A percentile compares a stretch with the other conserved stretches of the same genome.
These are phyloP conservation scores for Lasiodiplodia sp. DNA, from an alignment of 2,329 filamentous ascomycete species.

Conservation along the genomic window DNA sequence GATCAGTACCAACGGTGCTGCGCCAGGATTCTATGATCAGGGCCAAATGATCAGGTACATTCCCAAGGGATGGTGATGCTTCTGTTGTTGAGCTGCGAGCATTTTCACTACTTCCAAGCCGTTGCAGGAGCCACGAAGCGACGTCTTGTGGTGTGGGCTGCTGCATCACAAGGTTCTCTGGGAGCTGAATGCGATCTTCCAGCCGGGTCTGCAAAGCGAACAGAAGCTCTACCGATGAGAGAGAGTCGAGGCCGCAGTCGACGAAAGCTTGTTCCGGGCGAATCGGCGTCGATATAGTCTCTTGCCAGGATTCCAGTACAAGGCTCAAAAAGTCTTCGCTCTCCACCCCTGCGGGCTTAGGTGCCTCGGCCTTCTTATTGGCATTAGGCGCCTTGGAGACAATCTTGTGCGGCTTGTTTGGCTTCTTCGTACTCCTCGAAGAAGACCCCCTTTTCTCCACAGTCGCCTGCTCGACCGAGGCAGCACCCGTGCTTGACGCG, in stretches of 20 bases:
- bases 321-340: neutral
- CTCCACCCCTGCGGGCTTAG: neutral
- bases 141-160: slow-evolving; percentile 32
- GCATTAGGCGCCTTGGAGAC: too few relatives aligned
- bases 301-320: neutral
- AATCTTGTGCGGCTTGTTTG: too few relatives aligned
- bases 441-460: too few relatives aligned
- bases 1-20: neutral
- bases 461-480: too few relatives aligned
- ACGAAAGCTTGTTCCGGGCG: neutral
- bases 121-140: slow-evolving; percentile 33
- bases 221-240: neutral
- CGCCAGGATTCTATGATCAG: neutral
- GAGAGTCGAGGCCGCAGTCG: neutral
- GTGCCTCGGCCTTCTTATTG: neutral
- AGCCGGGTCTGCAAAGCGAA: neutral
- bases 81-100: too few relatives aligned
- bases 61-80: too few relatives aligned
- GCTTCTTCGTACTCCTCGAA: too few relatives aligned
- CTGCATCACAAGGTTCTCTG: neutral
- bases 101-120: neutral
- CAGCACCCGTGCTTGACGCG: too few relatives aligned
- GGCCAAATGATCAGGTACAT: neutral
- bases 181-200: neutral
- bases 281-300: neutral